Evolutionary conservation across 2,329 filamentous ascomycete genomes (phyloP).

Genomic region (Coleophoma crateriformis): DNA sequence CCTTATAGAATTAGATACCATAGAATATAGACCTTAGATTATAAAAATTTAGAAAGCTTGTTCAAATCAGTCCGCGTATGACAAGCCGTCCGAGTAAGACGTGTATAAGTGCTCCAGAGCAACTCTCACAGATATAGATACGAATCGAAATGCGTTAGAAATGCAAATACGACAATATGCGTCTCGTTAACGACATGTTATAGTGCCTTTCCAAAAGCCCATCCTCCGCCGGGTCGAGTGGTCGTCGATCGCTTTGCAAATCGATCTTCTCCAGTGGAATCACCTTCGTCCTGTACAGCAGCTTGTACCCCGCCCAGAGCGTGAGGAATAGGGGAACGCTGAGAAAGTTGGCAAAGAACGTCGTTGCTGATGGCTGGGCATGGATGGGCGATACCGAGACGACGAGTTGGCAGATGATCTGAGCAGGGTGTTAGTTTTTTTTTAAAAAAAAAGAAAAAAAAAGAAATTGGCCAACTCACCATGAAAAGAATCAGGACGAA

Average conservation of each 20-base stretch:
- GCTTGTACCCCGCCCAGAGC: conserved; percentile 70
- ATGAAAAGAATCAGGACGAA: conserved; percentile 57
- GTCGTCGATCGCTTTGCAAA: conserved; percentile 59
- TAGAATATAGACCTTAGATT: too few species aligned
- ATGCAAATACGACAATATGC: not conserved
- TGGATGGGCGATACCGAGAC: conserved; percentile 43
- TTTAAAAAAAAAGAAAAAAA: too few species aligned
- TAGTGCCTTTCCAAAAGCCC: not conserved
- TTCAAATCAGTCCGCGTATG: too few species aligned
- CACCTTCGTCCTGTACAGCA: conserved; percentile 62
- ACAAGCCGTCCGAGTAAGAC: too few species aligned
- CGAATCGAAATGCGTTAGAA: not conserved
- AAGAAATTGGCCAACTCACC: conserved; percentile 25
- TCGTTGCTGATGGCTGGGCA: conserved; percentile 45
- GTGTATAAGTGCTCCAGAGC: too few species aligned
- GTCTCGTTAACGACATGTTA: not conserved
- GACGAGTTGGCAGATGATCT: conserved; percentile 60
- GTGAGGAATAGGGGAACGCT: conserved; percentile 59
- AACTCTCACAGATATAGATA: too few species aligned
- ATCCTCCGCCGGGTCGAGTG: not conserved
- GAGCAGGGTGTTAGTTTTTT: not conserved
- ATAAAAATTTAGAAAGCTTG: too few species aligned
- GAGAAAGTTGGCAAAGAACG: conserved; percentile 57
- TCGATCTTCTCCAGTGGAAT: conserved; percentile 71
- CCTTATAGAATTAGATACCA: too few species aligned